Percentiles rank a stretch among this genome's conserved stretches.
phyloP scores from a whole-genome alignment of 106 monocot species.

The Ottelia alismoides region DNA sequence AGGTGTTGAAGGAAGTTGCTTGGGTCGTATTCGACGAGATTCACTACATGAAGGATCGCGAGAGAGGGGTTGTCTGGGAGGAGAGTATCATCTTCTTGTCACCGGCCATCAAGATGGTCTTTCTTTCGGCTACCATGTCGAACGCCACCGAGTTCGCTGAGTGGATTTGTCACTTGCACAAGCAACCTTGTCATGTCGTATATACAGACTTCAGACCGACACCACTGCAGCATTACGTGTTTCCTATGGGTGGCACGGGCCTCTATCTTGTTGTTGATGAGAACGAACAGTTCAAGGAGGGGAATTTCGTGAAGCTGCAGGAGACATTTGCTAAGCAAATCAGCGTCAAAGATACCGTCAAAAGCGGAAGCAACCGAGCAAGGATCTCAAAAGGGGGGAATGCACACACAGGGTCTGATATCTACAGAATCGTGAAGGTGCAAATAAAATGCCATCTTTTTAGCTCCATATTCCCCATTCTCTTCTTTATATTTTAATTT shows the following conservation, averaged over 20 bases:
- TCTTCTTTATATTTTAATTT: no score
- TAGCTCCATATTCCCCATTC: not conserved
- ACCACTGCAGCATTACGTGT: slow-evolving; percentile 91
- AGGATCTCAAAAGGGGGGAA: slow-evolving; percentile 82
- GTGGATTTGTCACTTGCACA: slow-evolving; percentile 95
- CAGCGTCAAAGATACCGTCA: slow-evolving; percentile 21
- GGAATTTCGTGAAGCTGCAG: slow-evolving; percentile 74
- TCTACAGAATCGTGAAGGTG: slow-evolving; percentile 99
- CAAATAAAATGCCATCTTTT: not conserved
- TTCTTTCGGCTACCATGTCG: slow-evolving; percentile 96
- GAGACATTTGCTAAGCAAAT: slow-evolving; percentile 71
- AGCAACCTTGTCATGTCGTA: slow-evolving; percentile 97
- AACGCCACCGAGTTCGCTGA: slow-evolving; percentile 98
- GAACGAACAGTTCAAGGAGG: slow-evolving; percentile 92
- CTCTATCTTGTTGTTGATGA: slow-evolving; percentile 98
- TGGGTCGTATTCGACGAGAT: slow-evolving; percentile 99
- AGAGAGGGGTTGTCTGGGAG: slow-evolving; percentile 99
- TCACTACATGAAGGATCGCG: slow-evolving; percentile 99
- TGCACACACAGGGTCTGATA: slow-evolving; percentile 70
- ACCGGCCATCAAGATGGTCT: slow-evolving; percentile 96
- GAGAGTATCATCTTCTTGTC: slow-evolving; percentile 96
- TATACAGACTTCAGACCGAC: slow-evolving; percentile 98
- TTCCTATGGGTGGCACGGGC: slow-evolving; percentile 82
- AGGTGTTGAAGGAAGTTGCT: slow-evolving; percentile 92
- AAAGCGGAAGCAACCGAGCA: slow-evolving; percentile 32